A percentile compares a stretch with the other conserved stretches of the same genome.
These are phyloP conservation scores for Aspergillus sp. DNA, from an alignment of 2,329 filamentous ascomycete genomes.

Conservation along the genomic window DNA sequence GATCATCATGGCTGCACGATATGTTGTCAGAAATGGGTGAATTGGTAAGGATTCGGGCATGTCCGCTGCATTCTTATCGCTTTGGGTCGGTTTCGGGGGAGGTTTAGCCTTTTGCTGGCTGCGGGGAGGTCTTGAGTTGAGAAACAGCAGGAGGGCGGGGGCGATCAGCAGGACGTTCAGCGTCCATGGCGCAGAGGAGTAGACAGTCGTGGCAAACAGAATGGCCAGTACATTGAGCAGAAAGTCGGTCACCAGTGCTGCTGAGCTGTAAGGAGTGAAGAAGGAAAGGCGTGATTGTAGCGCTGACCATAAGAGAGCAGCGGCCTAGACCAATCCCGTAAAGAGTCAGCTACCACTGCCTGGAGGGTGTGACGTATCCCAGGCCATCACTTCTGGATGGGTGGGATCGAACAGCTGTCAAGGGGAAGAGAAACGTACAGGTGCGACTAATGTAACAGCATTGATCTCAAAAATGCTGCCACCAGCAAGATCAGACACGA, in stretches of 20 bases:
- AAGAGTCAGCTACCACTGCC: background rate
- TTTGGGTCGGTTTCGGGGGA: conserved; percentile 24
- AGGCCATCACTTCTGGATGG: conserved; percentile 26
- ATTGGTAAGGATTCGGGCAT: conserved; percentile 63
- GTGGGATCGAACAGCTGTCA: too few relatives aligned
- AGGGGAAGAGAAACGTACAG: conserved; percentile 56
- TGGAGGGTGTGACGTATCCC: background rate
- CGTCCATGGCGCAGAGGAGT: conserved; percentile 71
- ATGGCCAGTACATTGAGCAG: conserved; percentile 81
- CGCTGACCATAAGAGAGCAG: conserved; percentile 83
- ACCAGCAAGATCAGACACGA: conserved; percentile 87
- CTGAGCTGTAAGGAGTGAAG: conserved; percentile 72
- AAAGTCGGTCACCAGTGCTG: conserved; percentile 76
- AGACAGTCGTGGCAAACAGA: conserved; percentile 82
- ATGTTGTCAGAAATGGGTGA: conserved; percentile 90
- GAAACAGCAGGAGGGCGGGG: conserved; percentile 66
- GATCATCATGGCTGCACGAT: conserved; percentile 88
- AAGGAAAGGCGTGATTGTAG: conserved; percentile 81
- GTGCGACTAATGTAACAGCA: conserved; percentile 77
- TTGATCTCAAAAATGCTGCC: conserved; percentile 85
- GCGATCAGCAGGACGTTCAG: conserved; percentile 73
- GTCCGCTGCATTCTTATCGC: conserved; percentile 27
- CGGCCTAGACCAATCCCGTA: conserved; percentile 57
- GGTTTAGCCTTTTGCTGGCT: conserved; percentile 38
- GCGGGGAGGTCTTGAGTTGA: conserved; percentile 37